Base-by-base conservation (phyloP, 2,329 filamentous ascomycete species). In the Xylaria sp. region DNA sequence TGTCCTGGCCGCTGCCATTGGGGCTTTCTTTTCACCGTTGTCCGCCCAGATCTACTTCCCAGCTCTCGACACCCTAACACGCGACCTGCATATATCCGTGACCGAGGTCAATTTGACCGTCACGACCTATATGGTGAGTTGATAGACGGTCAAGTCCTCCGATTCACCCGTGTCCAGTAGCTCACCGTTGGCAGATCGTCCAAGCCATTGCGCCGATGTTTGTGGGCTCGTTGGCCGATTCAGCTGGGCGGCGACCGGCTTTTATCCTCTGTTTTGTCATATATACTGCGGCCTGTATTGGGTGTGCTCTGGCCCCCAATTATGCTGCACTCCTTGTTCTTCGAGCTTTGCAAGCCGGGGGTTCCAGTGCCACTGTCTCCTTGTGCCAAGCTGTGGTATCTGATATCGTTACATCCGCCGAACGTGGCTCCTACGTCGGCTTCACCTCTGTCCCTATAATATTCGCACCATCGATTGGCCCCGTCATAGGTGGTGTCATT, bases 351-450 rank as follows among this genome's bases (percentile, higher is more conserved):
- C 85, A 88, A 65, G 84, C 82, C 9, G 79, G 81, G 0, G 85
- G 86, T 0, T 84, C 82, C 54, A 85, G 82, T 60, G 84, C 84
- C 0, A 88, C 86, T 0, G 80, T 89, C 17, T 83, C 87, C 0
- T 77, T 90, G 0, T 77, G 75, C 55, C 75, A 78, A 45, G 87
- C 83, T 0, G 82, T 89, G 1, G 83, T 90, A 1, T 83, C 84
- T 0, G 89, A 90, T 69, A 79, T 88, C 2, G 81, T 84, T 1
- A 87, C 86, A 0, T 82, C 83, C 1, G 81, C 82, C 0, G 87
- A 90, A 72, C 80, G 88, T 57, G 86, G 86, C 17, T 77, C 80
- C 17, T 86, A 86, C 69, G 82, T 88, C 54, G 85, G 80, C 38
- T 84, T 80, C 73, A 82, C 79, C 45, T 80, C 79, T 15, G 73